phyloP scores from a whole-genome alignment of 257 asterid genomes.

The Mitragyna speciosa region DNA sequence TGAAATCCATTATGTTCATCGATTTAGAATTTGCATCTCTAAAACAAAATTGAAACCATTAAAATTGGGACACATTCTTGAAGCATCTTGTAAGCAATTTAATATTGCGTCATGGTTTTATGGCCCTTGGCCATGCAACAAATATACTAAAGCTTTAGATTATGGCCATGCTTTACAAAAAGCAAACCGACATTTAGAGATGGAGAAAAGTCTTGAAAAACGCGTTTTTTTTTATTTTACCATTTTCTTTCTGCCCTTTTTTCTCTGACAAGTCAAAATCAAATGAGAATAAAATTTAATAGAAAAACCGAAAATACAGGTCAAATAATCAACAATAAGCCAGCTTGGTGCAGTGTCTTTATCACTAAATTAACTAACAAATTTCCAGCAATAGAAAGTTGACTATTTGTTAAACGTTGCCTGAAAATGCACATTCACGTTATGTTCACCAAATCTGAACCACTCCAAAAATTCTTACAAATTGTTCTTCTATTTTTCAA shows the following conservation, averaged over 20 bases:
- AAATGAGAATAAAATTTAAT: background rate
- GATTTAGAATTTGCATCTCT: background rate
- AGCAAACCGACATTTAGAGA: conserved; percentile 27
- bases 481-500: background rate
- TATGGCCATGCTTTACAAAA: conserved; percentile 25
- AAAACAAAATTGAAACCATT: conserved; percentile 3
- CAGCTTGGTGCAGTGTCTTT: too few relatives aligned
- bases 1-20: background rate
- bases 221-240: conserved; percentile 14
- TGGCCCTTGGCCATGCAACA: conserved; percentile 27
- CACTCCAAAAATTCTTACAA: background rate
- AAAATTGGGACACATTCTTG: conserved; percentile 21
- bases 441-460: background rate
- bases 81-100: conserved; percentile 18
- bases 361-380: background rate
- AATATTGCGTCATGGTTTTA: conserved; percentile 5
- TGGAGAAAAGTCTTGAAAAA: conserved; percentile 20
- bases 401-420: background rate
- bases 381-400: background rate
- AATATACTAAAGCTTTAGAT: conserved; percentile 1
- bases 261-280: background rate
- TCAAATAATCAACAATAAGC: background rate
- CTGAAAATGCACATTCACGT: background rate
- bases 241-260: conserved; percentile 10
- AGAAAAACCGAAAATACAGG: background rate